phyloP scores from a whole-genome alignment of 2,329 filamentous ascomycete species.

The Ilyonectria destructans region DNA sequence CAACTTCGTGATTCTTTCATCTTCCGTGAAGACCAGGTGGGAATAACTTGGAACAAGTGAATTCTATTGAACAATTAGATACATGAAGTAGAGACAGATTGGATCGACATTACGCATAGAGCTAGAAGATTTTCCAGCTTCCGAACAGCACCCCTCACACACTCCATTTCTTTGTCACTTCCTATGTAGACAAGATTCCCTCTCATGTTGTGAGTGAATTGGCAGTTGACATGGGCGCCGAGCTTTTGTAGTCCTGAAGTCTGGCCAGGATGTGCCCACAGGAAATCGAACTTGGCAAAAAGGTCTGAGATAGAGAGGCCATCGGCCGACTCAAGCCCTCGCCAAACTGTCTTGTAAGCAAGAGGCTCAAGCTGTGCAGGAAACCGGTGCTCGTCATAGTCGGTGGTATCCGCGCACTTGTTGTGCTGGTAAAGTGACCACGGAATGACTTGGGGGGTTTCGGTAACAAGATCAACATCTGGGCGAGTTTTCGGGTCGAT shows the following conservation, averaged over 20 bases:
- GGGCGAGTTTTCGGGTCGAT: background rate
- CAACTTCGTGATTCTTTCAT: slow-evolving; percentile 22
- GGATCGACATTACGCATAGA: slow-evolving; percentile 35
- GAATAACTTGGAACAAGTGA: slow-evolving; percentile 18
- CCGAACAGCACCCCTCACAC: slow-evolving; percentile 33
- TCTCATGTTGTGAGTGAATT: slow-evolving; percentile 49
- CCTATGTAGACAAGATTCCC: slow-evolving; percentile 51
- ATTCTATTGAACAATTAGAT: slow-evolving; percentile 41
- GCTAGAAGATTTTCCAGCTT: slow-evolving; percentile 44
- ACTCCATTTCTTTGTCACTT: slow-evolving; percentile 22
- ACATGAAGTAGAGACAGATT: background rate
- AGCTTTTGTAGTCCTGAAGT: slow-evolving; percentile 34
- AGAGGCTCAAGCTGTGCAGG: slow-evolving; percentile 40
- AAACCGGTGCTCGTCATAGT: slow-evolving; percentile 44
- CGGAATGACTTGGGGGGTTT: slow-evolving; percentile 42
- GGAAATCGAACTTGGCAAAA: slow-evolving; percentile 35
- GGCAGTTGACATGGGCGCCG: slow-evolving; percentile 34
- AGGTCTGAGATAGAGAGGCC: slow-evolving; percentile 34
- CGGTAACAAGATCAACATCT: slow-evolving; percentile 42
- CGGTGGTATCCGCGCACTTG: background rate
- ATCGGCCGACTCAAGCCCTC: slow-evolving; percentile 39
- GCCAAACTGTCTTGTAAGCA: slow-evolving; percentile 46
- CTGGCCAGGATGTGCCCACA: slow-evolving; percentile 29
- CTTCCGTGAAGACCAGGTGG: slow-evolving; percentile 47
- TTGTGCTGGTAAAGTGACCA: slow-evolving; percentile 40